phyloP scores from a whole-genome alignment of 2,329 filamentous ascomycete species.

The Colletotrichum filicis region DNA sequence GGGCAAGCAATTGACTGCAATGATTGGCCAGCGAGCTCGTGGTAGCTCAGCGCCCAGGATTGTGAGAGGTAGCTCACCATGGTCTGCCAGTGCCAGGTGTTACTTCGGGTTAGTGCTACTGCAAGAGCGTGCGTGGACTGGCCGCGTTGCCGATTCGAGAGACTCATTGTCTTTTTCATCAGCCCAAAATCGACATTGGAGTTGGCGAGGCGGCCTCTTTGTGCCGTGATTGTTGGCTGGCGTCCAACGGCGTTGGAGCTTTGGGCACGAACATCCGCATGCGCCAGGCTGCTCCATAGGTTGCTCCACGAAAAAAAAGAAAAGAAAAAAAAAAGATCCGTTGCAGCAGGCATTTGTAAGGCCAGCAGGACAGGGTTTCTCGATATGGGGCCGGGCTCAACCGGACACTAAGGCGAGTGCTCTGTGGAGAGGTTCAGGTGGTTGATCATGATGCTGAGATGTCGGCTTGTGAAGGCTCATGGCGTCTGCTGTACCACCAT shows the following conservation, averaged over 20 bases:
- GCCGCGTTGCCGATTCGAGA: conserved; percentile 19
- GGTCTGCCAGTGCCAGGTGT: conserved; percentile 3
- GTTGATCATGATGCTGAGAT: not conserved
- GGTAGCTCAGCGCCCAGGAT: conserved; percentile 25
- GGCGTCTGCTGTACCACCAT: conserved; percentile 11
- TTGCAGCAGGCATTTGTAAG: conserved; percentile 2
- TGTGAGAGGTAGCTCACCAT: conserved; percentile 25
- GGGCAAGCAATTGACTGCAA: conserved; percentile 17
- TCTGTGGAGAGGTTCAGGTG: too few species aligned
- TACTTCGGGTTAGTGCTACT: conserved; percentile 13
- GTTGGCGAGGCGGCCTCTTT: conserved; percentile 27
- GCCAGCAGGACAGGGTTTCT: conserved; percentile 3
- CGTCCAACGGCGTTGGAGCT: conserved; percentile 17
- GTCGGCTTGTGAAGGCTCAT: not conserved
- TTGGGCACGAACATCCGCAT: conserved; percentile 20
- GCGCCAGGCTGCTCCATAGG: conserved; percentile 1
- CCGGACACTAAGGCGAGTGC: not conserved
- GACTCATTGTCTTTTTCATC: not conserved
- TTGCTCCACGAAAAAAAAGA: not conserved
- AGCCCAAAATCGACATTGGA: not conserved
- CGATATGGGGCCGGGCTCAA: conserved; percentile 16
- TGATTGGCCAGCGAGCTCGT: conserved; percentile 28
- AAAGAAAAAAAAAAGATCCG: too few species aligned
- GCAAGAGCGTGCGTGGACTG: conserved; percentile 4
- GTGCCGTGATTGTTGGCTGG: not conserved